Evolutionary conservation across 306 rosid genomes (phyloP).

Genomic region (Ochetophila trinervis): DNA sequence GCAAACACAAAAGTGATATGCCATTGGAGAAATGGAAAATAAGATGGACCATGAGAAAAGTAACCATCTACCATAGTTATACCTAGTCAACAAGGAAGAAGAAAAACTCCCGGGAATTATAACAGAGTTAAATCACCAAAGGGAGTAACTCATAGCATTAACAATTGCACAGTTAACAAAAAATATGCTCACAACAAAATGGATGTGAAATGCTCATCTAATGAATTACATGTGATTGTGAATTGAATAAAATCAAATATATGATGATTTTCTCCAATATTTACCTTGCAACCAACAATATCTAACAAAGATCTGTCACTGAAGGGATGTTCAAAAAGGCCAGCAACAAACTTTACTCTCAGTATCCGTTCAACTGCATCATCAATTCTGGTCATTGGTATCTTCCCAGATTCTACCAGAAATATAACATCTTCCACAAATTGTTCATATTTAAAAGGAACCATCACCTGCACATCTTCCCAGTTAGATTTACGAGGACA

Average conservation of each 20-base stretch:
- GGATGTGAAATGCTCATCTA: neutral
- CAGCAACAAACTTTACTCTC: constrained; percentile 80
- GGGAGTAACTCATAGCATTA: too few relatives aligned
- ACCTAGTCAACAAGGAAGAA: too few relatives aligned
- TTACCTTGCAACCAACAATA: constrained; percentile 82
- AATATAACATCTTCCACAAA: constrained; percentile 51
- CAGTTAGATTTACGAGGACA: constrained; percentile 14
- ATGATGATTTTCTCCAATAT: constrained; percentile 11
- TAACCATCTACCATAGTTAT: too few relatives aligned
- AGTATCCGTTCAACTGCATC: constrained; percentile 82
- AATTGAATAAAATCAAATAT: constrained; percentile 5
- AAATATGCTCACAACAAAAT: too few relatives aligned
- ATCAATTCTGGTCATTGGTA: constrained; percentile 64
- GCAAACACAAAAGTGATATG: too few relatives aligned
- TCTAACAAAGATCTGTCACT: constrained; percentile 66
- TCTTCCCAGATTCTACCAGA: constrained; percentile 62
- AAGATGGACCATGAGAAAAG: too few relatives aligned
- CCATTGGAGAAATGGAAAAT: too few relatives aligned
- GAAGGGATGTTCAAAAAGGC: constrained; percentile 70
- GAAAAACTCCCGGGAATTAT: too few relatives aligned
- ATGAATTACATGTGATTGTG: constrained; percentile 3
- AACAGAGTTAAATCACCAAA: too few relatives aligned
- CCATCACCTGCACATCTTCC: constrained; percentile 68
- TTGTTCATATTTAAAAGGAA: constrained; percentile 41
- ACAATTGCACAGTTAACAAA: too few relatives aligned